Percentiles rank a stretch among this genome's conserved stretches.
These are phyloP conservation scores for Hypoxylon sp. DNA, from an alignment of 2,329 filamentous ascomycete genomes.

Conservation along the genomic window DNA sequence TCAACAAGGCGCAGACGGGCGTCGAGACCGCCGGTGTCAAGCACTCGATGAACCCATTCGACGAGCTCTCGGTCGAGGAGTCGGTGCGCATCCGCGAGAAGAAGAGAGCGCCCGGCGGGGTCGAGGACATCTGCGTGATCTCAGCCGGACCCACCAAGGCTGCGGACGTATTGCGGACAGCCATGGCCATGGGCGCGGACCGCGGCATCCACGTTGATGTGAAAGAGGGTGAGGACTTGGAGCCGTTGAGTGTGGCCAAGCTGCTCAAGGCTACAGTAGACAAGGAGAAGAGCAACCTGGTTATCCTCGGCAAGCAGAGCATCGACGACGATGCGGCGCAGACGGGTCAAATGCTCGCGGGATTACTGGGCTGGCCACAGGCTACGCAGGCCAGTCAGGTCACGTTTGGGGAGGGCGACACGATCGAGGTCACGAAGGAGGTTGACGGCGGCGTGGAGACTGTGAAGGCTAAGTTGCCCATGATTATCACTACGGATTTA, in stretches of 20 bases:
- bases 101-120: slow-evolving; percentile 73
- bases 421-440: slow-evolving; percentile 83
- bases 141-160: slow-evolving; percentile 88
- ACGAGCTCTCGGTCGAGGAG: slow-evolving; percentile 97
- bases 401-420: slow-evolving; percentile 73
- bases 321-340: slow-evolving; percentile 97
- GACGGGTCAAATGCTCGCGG: slow-evolving; percentile 98
- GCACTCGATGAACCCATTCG: slow-evolving; percentile 98
- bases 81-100: slow-evolving; percentile 93
- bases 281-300: slow-evolving; percentile 87
- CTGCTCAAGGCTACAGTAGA: slow-evolving; percentile 81
- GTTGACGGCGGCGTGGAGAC: slow-evolving; percentile 97
- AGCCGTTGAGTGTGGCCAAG: slow-evolving; percentile 93
- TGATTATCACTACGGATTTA: slow-evolving; percentile 95
- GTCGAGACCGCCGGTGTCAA: slow-evolving; percentile 94
- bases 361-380: slow-evolving; percentile 89
- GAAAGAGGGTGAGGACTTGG: slow-evolving; percentile 77
- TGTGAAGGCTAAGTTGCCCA: slow-evolving; percentile 81
- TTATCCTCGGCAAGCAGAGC: slow-evolving; percentile 95
- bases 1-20: slow-evolving; percentile 79
- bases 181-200: slow-evolving; percentile 99
- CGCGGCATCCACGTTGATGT: slow-evolving; percentile 87
- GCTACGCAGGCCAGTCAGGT: slow-evolving; percentile 93
- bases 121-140: slow-evolving; percentile 91
- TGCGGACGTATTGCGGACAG: slow-evolving; percentile 88